These are phyloP conservation scores for Lipomyces chichibuensis DNA, from an alignment of 805 yeast species.

Conservation along the genomic window DNA sequence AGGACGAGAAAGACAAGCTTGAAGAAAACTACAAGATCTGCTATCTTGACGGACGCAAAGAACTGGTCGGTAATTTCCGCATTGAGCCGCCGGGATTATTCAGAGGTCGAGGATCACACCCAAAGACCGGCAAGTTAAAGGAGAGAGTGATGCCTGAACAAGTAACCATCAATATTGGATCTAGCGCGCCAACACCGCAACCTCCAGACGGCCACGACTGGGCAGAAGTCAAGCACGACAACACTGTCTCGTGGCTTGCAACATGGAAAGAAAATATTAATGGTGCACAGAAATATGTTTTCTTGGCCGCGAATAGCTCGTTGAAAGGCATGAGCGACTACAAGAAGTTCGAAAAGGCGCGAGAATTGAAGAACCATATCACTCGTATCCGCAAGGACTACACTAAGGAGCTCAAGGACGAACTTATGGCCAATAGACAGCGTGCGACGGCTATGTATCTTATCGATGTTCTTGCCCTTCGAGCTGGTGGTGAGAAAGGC, in stretches of 20 bases:
- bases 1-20: slow-evolving; percentile 68
- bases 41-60: slow-evolving; percentile 80
- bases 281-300: slow-evolving; percentile 80
- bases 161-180: slow-evolving; percentile 78
- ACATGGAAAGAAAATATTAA: slow-evolving; percentile 96
- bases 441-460: slow-evolving; percentile 92
- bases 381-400: slow-evolving; percentile 77
- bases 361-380: slow-evolving; percentile 75
- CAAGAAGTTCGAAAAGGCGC: slow-evolving; percentile 91
- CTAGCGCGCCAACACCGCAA: slow-evolving; percentile 69
- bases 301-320: slow-evolving; percentile 88
- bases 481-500: slow-evolving; percentile 98
- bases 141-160: slow-evolving; percentile 88
- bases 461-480: slow-evolving; percentile 87
- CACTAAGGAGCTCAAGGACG: slow-evolving; percentile 65
- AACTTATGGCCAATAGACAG: slow-evolving; percentile 82
- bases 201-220: slow-evolving; percentile 88
- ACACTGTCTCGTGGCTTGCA: slow-evolving; percentile 92
- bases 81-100: slow-evolving; percentile 96
- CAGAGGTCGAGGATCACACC: slow-evolving; percentile 96
- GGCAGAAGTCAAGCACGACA: slow-evolving; percentile 89
- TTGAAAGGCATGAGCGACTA: slow-evolving; percentile 88
- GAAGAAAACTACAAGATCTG: slow-evolving; percentile 86
- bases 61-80: slow-evolving; percentile 90
- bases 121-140: slow-evolving; percentile 90